A percentile compares a stretch with the other conserved stretches of the same genome.
Conservation (phyloP, 768 basidiomycete species). For the Boletus edulis region DNA sequence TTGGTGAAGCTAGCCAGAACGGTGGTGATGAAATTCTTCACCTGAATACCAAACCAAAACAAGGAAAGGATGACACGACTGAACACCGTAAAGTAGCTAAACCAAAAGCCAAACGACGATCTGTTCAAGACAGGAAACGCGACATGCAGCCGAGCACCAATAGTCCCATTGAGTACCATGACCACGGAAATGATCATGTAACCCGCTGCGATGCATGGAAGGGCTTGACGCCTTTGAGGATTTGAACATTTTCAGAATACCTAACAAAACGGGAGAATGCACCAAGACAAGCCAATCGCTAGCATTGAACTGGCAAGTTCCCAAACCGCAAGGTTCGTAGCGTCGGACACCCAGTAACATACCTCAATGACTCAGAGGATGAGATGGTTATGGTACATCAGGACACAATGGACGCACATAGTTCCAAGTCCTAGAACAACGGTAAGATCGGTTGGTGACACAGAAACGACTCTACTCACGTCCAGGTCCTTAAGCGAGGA, state of each 20-base stretch:
- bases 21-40: slow-evolving; percentile 18
- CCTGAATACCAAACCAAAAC: slow-evolving; percentile 83
- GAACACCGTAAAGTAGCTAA: slow-evolving; percentile 82
- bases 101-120: slow-evolving; percentile 86
- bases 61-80: slow-evolving; percentile 73
- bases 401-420: slow-evolving; percentile 55
- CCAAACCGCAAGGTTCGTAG: slow-evolving; percentile 43
- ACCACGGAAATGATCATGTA: slow-evolving; percentile 69
- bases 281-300: slow-evolving; percentile 73
- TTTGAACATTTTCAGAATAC: not conserved
- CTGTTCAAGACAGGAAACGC: slow-evolving; percentile 78
- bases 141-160: slow-evolving; percentile 74
- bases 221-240: slow-evolving; percentile 54
- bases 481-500: slow-evolving; percentile 59
- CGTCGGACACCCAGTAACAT: slow-evolving; percentile 32
- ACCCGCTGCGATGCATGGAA: slow-evolving; percentile 68
- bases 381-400: slow-evolving; percentile 20
- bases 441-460: not conserved
- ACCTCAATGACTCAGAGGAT: slow-evolving; percentile 5
- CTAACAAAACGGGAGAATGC: not conserved
- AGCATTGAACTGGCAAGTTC: slow-evolving; percentile 67
- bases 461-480: slow-evolving; percentile 16
- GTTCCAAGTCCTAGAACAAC: slow-evolving; percentile 44
- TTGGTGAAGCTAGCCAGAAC: not conserved
- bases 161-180: slow-evolving; percentile 76